Evolutionary conservation across 306 rosid species (phyloP), one percentile per base, ranked within the genome.

Genomic region (Erythrophleum fordii): DNA sequence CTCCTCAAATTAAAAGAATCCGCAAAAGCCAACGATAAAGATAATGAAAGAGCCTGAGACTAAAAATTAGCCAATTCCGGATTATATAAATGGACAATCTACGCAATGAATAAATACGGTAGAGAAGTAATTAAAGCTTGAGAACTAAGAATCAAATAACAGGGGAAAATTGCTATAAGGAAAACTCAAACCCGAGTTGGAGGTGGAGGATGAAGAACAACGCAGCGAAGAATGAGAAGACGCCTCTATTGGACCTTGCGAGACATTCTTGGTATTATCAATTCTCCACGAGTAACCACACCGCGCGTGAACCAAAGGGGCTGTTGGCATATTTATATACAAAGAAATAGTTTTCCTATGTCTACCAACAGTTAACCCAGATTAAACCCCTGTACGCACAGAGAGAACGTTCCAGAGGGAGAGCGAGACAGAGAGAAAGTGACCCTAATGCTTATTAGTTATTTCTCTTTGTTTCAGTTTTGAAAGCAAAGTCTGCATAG

Each of bases 151-250:
- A 79, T 26, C 11, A 79, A 49, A 51, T 3, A 62, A 60, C 20
- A 7, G 5, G 23, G 49, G 39, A 37, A 13, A 55, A 51, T 69
- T 84, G 80, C 87, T 77, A 70, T 37, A 84, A 80, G 37, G 26
- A 20, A 69, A 71, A 28, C 22, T 60, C 75, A 52, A 79, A 41
- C 23, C 34, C 10, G 39, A 75, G 69, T 45, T 44, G 53, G 67
- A 67, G 58, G 62, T n/a, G 23, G 65, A 75, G 8, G 64, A 56
- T 20, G 84, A 68, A 75, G 79, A 80, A 80, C 73, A 83, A 29
- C 53, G 65, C 5, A 75, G 59, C 60, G 77, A 58, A 29, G 76
- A 73, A n/a, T 18, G 70, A 56, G 59, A 72, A 53, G 62, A 77
- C 23, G 70, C 60, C 5, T 5, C 23, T 17, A 23, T 11, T 10